A percentile compares a stretch with the other conserved stretches of the same genome.
Evolutionary conservation across 495 filamentous ascomycete species (phyloP).

Genomic region (Neurospora intermedia): DNA sequence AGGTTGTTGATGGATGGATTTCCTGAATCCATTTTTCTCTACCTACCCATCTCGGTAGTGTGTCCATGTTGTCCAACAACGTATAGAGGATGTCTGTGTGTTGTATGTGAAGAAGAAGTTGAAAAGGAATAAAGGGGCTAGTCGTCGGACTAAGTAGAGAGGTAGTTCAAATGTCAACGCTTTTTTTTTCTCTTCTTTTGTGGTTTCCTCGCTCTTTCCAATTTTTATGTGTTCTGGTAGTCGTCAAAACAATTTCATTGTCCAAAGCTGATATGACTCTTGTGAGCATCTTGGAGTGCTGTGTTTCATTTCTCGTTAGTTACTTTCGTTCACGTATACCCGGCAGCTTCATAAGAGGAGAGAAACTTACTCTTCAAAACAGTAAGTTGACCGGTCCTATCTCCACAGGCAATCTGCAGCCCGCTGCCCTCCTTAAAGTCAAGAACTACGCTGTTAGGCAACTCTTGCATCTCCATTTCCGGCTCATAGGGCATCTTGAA

Average conservation of each 20-base stretch:
- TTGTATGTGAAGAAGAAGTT: neutral
- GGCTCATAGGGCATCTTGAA: slow-evolving; percentile 70
- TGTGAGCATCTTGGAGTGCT: slow-evolving; percentile 41
- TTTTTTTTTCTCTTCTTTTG: slow-evolving; percentile 1
- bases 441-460: slow-evolving; percentile 76
- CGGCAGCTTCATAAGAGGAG: neutral
- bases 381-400: slow-evolving; percentile 56
- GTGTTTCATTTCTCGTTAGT: slow-evolving; percentile 7
- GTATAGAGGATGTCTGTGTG: neutral
- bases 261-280: slow-evolving; percentile 27
- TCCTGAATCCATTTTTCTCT: neutral
- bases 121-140: neutral
- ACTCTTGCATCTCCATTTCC: slow-evolving; percentile 78
- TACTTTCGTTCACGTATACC: neutral
- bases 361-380: slow-evolving; percentile 52
- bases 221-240: neutral
- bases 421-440: slow-evolving; percentile 77
- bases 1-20: neutral
- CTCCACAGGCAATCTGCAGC: slow-evolving; percentile 79
- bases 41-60: neutral
- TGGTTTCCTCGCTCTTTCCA: neutral
- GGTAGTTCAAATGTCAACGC: neutral
- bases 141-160: neutral
- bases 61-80: neutral
- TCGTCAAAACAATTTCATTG: slow-evolving; percentile 15